Conservation (phyloP, 208 protist species). For the Trypanosoma mega region DNA sequence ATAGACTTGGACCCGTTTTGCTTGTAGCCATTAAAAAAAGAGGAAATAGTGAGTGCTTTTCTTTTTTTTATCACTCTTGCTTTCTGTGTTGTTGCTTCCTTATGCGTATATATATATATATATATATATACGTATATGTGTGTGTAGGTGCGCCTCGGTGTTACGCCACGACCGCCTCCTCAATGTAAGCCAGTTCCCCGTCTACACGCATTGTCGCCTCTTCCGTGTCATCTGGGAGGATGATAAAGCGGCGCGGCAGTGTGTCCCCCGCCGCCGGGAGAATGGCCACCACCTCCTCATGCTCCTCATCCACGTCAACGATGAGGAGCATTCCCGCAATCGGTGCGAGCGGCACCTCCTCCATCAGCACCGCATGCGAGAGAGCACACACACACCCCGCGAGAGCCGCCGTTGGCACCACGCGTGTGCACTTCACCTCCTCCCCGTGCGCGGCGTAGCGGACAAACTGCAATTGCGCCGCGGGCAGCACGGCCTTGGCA, state of each 20-base stretch:
- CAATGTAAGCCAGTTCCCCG: slow-evolving; percentile 44
- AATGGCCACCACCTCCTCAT: slow-evolving; percentile 72
- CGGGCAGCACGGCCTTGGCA: slow-evolving; percentile 71
- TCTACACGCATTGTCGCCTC: slow-evolving; percentile 38
- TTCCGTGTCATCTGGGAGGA: slow-evolving; percentile 42
- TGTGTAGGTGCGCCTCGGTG: too few species aligned
- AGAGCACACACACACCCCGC: slow-evolving; percentile 60
- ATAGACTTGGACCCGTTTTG: too few species aligned
- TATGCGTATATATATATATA: too few species aligned
- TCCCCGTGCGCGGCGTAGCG: slow-evolving; percentile 26
- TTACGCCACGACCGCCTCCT: slow-evolving; percentile 61
- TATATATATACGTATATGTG: too few species aligned
- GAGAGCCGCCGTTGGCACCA: slow-evolving; percentile 25
- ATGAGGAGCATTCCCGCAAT: slow-evolving; percentile 67
- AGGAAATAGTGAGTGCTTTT: too few species aligned
- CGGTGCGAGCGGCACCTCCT: slow-evolving; percentile 75
- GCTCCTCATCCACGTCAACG: slow-evolving; percentile 61
- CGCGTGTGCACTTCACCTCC: slow-evolving; percentile 27
- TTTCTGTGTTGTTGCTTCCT: too few species aligned
- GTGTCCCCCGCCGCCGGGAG: slow-evolving; percentile 52
- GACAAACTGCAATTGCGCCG: slow-evolving; percentile 52
- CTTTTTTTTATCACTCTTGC: too few species aligned
- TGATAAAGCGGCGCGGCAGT: slow-evolving; percentile 60
- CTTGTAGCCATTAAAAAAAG: too few species aligned
- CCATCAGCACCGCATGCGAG: slow-evolving; percentile 72